A percentile compares a stretch with the other conserved stretches of the same genome.
Conservation (phyloP, 2,329 filamentous ascomycete species). For the Ophiostoma piceae region DNA sequence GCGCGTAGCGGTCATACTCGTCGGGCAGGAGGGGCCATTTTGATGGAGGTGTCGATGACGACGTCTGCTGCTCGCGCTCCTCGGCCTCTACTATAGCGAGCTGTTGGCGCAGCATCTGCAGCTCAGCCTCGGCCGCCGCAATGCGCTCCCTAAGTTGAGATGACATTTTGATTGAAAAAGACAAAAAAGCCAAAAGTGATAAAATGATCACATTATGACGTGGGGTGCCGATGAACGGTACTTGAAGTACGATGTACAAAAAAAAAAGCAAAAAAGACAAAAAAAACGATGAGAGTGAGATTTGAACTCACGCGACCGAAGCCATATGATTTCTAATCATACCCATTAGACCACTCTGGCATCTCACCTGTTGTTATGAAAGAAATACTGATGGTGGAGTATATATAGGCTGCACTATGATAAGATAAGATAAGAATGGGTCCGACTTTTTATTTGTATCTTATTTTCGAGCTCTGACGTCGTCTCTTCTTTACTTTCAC, state of each 20-base stretch:
- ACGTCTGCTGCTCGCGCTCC: constrained; percentile 8
- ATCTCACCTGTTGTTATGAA: constrained; percentile 13
- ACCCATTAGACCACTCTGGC: constrained; percentile 28
- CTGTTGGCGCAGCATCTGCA: constrained; percentile 42
- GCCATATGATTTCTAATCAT: constrained; percentile 29
- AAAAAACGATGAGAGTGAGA: constrained; percentile 25
- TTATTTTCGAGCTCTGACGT: background rate
- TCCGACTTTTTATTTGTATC: background rate
- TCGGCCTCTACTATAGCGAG: constrained; percentile 40
- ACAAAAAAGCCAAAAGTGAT: background rate
- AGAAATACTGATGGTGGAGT: background rate
- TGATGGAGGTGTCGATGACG: constrained; percentile 20
- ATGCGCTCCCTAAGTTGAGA: constrained; percentile 45
- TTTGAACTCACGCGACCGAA: constrained; percentile 28
- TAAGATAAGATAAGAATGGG: background rate
- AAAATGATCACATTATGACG: constrained; percentile 8
- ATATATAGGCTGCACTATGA: background rate
- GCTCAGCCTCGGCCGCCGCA: constrained; percentile 43
- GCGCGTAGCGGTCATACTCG: constrained; percentile 81
- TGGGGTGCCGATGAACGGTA: background rate
- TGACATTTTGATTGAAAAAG: constrained; percentile 20
- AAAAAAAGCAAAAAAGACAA: constrained; percentile 16
- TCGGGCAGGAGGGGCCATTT: constrained; percentile 65
- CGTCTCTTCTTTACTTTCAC: background rate
- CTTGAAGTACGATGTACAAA: background rate